Evolutionary conservation across 1,284 basidiomycete genomes (phyloP).

Genomic region (Clitocybe nebularis): DNA sequence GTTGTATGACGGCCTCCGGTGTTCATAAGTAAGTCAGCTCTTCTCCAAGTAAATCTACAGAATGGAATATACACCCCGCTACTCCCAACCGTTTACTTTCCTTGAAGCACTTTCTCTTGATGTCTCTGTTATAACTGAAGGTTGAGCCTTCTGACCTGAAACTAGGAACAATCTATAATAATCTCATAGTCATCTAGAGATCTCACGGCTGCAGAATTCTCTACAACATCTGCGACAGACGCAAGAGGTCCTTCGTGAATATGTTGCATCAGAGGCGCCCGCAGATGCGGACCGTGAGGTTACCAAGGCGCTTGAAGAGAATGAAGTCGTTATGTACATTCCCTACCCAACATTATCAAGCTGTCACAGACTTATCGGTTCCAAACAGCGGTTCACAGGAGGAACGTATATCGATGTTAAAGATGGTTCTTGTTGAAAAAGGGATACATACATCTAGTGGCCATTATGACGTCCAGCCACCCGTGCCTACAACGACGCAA

Average conservation of each 20-base stretch:
- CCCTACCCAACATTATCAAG: neutral
- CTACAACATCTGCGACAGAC: slow-evolving; percentile 60
- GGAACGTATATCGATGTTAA: slow-evolving; percentile 65
- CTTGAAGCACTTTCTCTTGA: slow-evolving; percentile 64
- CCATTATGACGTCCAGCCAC: slow-evolving; percentile 37
- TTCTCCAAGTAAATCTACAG: neutral
- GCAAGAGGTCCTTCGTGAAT: slow-evolving; percentile 54
- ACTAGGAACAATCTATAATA: neutral
- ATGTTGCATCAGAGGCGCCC: slow-evolving; percentile 33
- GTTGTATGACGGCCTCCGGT: too few relatives aligned
- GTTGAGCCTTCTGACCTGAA: slow-evolving; percentile 31
- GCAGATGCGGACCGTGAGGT: slow-evolving; percentile 45
- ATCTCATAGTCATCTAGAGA: slow-evolving; percentile 46
- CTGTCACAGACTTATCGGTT: slow-evolving; percentile 2
- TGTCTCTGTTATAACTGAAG: slow-evolving; percentile 65
- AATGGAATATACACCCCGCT: slow-evolving; percentile 66
- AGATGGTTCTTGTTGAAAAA: slow-evolving; percentile 58
- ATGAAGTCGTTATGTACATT: slow-evolving; percentile 42
- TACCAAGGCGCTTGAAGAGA: slow-evolving; percentile 39
- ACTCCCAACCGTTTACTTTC: slow-evolving; percentile 74
- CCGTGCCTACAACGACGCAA: slow-evolving; percentile 1
- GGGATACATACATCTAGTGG: slow-evolving; percentile 43
- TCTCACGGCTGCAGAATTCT: slow-evolving; percentile 71
- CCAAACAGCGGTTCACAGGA: slow-evolving; percentile 60
- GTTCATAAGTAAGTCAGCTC: too few relatives aligned